phyloP scores from a whole-genome alignment of 805 yeast species.

The Wickerhamiella kurtzmanii region DNA sequence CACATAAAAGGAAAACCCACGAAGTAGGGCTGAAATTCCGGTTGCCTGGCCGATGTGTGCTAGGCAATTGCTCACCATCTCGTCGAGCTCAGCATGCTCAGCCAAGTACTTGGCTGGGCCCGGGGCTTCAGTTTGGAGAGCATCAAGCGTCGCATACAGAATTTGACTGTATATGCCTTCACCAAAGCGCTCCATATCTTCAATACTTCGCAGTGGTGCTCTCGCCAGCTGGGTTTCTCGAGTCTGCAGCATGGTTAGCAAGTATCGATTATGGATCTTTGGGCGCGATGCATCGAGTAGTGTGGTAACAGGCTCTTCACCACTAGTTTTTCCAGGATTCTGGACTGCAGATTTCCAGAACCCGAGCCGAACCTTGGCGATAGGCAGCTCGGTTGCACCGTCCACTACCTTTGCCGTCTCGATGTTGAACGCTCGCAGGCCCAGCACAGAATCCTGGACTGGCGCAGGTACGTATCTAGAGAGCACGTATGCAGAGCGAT shows the following conservation, averaged over 20 bases:
- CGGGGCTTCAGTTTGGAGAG: constrained; percentile 43
- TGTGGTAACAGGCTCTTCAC: constrained; percentile 42
- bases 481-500: constrained; percentile 50
- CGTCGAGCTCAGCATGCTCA: constrained; percentile 32
- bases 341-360: constrained; percentile 59
- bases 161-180: constrained; percentile 69
- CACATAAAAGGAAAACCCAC: constrained; percentile 49
- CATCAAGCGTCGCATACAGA: constrained; percentile 33
- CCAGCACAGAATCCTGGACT: constrained; percentile 48
- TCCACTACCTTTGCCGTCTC: constrained; percentile 46
- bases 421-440: constrained; percentile 49
- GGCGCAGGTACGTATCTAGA: constrained; percentile 52
- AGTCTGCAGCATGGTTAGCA: constrained; percentile 48
- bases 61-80: constrained; percentile 40
- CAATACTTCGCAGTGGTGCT: constrained; percentile 34
- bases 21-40: constrained; percentile 49
- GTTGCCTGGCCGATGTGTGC: constrained; percentile 80
- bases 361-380: constrained; percentile 41
- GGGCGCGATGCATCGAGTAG: constrained; percentile 41
- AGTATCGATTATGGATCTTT: constrained; percentile 27
- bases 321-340: constrained; percentile 32
- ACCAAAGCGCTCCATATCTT: constrained; percentile 59
- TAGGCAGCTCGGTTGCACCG: constrained; percentile 24
- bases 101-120: constrained; percentile 43
- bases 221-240: constrained; percentile 40